Percentiles rank a stretch among this genome's conserved stretches.
phyloP scores from a whole-genome alignment of 129 eudicot genomes.

The Ambrosia artemisiifolia region DNA sequence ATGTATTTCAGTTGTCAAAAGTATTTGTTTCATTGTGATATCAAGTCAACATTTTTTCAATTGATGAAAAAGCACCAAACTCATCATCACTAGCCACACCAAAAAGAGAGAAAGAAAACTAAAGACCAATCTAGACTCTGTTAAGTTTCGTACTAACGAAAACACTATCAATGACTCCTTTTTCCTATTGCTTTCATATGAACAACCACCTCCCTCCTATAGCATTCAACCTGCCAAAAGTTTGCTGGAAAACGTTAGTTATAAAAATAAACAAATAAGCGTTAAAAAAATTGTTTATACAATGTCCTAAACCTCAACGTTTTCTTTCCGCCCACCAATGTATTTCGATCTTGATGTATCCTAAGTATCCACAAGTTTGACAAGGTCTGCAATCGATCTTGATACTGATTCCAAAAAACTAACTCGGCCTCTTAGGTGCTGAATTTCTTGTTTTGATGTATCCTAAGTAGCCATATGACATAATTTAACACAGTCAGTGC shows the following conservation, averaged over 20 bases:
- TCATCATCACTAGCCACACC: background rate
- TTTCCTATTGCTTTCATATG: conserved; percentile 46
- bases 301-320: conserved; percentile 32
- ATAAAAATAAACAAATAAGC: background rate
- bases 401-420: conserved; percentile 20
- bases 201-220: conserved; percentile 47
- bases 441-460: conserved; percentile 45
- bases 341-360: too few relatives aligned
- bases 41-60: background rate
- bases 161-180: conserved; percentile 44
- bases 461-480: conserved; percentile 37
- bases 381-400: conserved; percentile 16
- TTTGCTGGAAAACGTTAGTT: background rate
- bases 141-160: background rate
- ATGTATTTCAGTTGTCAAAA: background rate
- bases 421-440: conserved; percentile 27
- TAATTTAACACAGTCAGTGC: background rate
- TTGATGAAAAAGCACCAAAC: conserved; percentile 4
- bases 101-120: too few relatives aligned
- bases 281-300: conserved; percentile 20
- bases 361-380: background rate
- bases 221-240: conserved; percentile 63
- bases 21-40: background rate
- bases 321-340: conserved; percentile 44
- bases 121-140: background rate